phyloP scores from a whole-genome alignment of 106 monocot genomes.

The Dendrobium nobile region DNA sequence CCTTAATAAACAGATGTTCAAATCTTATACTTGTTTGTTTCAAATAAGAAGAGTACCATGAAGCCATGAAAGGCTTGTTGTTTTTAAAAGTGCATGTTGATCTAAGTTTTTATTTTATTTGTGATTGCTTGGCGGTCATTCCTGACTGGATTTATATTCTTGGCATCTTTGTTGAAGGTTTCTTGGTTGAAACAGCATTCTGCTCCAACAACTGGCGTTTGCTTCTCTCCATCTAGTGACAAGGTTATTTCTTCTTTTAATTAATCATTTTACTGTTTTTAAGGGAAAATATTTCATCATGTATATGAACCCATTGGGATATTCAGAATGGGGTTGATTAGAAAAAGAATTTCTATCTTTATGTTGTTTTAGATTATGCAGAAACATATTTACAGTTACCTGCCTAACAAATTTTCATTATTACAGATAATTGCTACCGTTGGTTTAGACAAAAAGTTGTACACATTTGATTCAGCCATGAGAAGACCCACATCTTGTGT shows the following conservation, averaged over 20 bases:
- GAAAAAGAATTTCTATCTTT: background rate
- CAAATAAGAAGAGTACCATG: background rate
- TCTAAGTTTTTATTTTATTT: conserved; percentile 5
- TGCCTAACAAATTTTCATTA: background rate
- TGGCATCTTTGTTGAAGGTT: conserved; percentile 33
- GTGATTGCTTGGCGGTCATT: background rate
- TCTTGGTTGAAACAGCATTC: conserved; percentile 99
- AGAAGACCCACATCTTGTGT: conserved; percentile 45
- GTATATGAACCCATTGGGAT: background rate
- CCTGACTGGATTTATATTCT: background rate
- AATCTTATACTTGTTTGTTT: background rate
- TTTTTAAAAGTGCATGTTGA: background rate
- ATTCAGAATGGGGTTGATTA: background rate
- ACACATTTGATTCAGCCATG: conserved; percentile 60
- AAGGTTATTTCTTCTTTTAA: conserved; percentile 45
- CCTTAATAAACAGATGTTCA: background rate
- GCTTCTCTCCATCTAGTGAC: conserved; percentile 85
- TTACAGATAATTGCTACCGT: conserved; percentile 78
- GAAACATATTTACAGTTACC: conserved; percentile 7
- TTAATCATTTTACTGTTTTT: background rate
- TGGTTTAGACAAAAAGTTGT: conserved; percentile 93
- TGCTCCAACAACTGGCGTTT: conserved; percentile 89
- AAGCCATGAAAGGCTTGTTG: background rate
- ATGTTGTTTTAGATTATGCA: background rate
- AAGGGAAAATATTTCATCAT: background rate